phyloP scores from a whole-genome alignment of 768 basidiomycete species.

The Kwoniella bestiolae region DNA sequence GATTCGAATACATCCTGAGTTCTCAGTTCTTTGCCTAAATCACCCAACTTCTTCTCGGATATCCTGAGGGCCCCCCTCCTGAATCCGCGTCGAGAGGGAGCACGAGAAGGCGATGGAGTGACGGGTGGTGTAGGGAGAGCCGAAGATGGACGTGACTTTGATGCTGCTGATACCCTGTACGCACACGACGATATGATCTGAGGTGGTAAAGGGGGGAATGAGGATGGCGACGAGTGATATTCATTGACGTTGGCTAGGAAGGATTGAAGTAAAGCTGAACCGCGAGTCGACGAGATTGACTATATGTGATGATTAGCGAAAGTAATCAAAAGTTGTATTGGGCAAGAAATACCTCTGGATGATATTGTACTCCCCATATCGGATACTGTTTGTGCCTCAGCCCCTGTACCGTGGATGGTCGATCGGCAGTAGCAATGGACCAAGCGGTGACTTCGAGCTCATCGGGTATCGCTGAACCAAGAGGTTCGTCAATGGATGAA shows the following conservation, averaged over 20 bases:
- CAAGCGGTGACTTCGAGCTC: conserved; percentile 54
- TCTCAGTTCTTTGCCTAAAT: conserved; percentile 25
- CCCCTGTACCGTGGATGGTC: conserved; percentile 48
- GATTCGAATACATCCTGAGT: conserved; percentile 46
- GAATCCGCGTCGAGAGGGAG: conserved; percentile 1
- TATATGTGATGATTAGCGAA: conserved; percentile 7
- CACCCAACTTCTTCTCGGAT: conserved; percentile 36
- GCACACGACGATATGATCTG: conserved; percentile 38
- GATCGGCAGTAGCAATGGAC: conserved; percentile 22
- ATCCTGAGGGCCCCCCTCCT: conserved; percentile 11
- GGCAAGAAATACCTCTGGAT: conserved; percentile 48
- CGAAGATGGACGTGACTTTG: conserved; percentile 10
- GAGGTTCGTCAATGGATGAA: too few relatives aligned
- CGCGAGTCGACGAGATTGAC: conserved; percentile 55
- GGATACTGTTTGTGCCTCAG: conserved; percentile 43
- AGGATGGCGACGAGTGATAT: conserved; percentile 28
- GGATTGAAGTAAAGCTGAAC: conserved; percentile 40
- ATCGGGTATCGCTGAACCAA: conserved; percentile 47
- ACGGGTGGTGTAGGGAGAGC: conserved; percentile 39
- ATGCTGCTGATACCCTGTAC: conserved; percentile 34
- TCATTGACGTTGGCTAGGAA: conserved; percentile 44
- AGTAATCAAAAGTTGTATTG: neutral
- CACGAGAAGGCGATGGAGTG: conserved; percentile 20
- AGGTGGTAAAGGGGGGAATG: conserved; percentile 37
- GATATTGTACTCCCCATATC: conserved; percentile 57